Evolutionary conservation across 2,329 filamentous ascomycete species (phyloP).

Genomic region (Pseudocercospora vitis): DNA sequence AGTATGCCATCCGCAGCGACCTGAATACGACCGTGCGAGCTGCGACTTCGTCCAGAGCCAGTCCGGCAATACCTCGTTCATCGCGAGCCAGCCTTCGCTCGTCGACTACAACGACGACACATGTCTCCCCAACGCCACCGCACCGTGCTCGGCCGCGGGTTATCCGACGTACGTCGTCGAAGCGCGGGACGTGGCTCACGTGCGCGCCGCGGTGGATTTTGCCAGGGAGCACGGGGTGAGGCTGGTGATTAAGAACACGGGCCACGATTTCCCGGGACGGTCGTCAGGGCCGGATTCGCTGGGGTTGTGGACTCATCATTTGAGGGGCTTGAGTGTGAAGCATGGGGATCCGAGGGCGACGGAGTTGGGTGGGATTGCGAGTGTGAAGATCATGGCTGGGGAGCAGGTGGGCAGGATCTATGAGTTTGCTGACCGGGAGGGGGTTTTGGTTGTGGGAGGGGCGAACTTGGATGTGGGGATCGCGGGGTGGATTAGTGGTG

Average conservation of each 20-base stretch:
- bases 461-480: slow-evolving; percentile 10
- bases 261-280: slow-evolving; percentile 48
- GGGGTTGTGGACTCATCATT: slow-evolving; percentile 57
- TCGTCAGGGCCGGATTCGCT: slow-evolving; percentile 61
- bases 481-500: slow-evolving; percentile 21
- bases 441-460: slow-evolving; percentile 16
- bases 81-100: slow-evolving; percentile 7
- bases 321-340: slow-evolving; percentile 49
- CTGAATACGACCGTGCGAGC: slow-evolving; percentile 11
- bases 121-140: slow-evolving; percentile 12
- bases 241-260: slow-evolving; percentile 9
- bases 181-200: slow-evolving; percentile 12
- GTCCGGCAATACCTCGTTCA: slow-evolving; percentile 18
- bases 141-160: slow-evolving; percentile 9
- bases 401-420: slow-evolving; percentile 12
- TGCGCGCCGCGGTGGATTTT: slow-evolving; percentile 40
- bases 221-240: slow-evolving; percentile 31
- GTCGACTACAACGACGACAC: slow-evolving; percentile 21
- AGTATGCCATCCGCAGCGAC: slow-evolving; percentile 49
- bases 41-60: slow-evolving; percentile 8
- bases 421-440: slow-evolving; percentile 9
- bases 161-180: slow-evolving; percentile 19
- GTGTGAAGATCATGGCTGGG: slow-evolving; percentile 17
- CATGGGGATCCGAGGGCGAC: slow-evolving; percentile 12
- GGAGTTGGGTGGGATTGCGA: slow-evolving; percentile 9